Base-by-base conservation (phyloP, 2,329 filamentous ascomycete species). In the Aspergillus sp. region DNA sequence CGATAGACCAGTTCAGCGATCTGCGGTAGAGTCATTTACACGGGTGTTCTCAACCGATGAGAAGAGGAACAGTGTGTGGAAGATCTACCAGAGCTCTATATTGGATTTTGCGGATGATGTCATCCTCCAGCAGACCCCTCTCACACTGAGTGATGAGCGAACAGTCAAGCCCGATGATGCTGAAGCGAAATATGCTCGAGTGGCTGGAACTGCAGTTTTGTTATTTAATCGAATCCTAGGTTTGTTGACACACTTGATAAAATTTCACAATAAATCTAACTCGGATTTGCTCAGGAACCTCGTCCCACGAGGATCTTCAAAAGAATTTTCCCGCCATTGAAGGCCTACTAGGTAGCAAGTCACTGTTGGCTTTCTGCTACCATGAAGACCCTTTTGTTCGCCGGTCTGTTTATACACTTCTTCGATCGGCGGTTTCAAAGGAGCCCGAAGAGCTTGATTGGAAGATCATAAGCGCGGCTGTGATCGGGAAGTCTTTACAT, bases 91-190 rank as follows among this genome's bases (percentile, higher is more conserved):
- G 61, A 70, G 75, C 6, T 79, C 86, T 28, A 89, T 96, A 34
- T 72, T 97, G 45, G 82, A 90, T 39, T 96, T 89, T 65, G 88
- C 89, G 45, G 80, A 79, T 44, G 82, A 88, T 58, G 88, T 89
- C 5, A 79, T 93, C 34, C 69, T 81, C 37, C 80, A 84, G 42
- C 93, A 98, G 66, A 91, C 86, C 0, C 67, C 84, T 3, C 77
- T 85, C 31, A 94, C 88, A 0, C 72, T 98, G 31, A 97, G 90
- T 61, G 93, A 98, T 61, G 88, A 94, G 67, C 79, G 91, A 26
- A 88, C 83, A 1, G 88, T 90, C 4, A 93, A 82, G 46, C 70
- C 79, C 7, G 91, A 97, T 53, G 93, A 98, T 62, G 83, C 89
- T 4, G 80, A 90, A 52, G 80, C 86, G 12, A 96, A 95, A 57